Conservation (phyloP, 2,329 filamentous ascomycete species). For the Neofusicoccum cordaticola region DNA sequence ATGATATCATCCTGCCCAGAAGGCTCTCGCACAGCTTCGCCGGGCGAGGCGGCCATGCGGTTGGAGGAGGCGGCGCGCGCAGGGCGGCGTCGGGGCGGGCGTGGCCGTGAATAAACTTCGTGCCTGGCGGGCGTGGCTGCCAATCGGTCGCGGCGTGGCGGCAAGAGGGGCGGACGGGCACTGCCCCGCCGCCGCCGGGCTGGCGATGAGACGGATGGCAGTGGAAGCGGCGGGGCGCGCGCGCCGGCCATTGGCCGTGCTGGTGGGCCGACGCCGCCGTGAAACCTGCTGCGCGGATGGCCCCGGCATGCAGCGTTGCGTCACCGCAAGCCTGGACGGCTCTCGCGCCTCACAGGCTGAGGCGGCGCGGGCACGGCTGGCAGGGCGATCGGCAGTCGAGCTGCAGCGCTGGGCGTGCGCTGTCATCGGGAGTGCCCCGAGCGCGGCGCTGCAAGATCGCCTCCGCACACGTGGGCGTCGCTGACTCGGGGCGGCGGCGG, state of each 20-base stretch:
- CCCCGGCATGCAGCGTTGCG: conserved; percentile 12
- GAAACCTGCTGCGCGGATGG: conserved; percentile 12
- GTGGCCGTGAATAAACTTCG: background rate
- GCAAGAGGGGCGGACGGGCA: background rate
- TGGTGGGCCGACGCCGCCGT: background rate
- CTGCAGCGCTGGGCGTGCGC: conserved; percentile 1
- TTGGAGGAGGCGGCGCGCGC: conserved; percentile 4
- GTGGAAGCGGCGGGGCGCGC: background rate
- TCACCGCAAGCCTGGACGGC: conserved; percentile 7
- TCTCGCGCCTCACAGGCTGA: background rate
- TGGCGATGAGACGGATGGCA: background rate
- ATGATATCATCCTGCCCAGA: conserved; percentile 14
- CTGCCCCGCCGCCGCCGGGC: background rate
- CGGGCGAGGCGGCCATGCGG: background rate
- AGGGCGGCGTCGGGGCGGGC: background rate
- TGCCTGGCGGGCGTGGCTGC: background rate
- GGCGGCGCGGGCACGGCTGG: background rate
- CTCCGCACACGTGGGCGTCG: background rate
- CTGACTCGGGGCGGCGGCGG: background rate
- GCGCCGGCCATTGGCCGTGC: background rate
- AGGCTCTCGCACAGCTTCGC: conserved; percentile 13
- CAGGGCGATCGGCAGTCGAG: background rate
- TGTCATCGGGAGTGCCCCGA: background rate
- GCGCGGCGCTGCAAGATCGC: conserved; percentile 4
- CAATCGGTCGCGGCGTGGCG: background rate